A percentile compares a stretch with the other conserved stretches of the same genome.
Evolutionary conservation across 352 stramenopile genomes (phyloP).

Genomic region (Globisporangium cylindrosporum): DNA sequence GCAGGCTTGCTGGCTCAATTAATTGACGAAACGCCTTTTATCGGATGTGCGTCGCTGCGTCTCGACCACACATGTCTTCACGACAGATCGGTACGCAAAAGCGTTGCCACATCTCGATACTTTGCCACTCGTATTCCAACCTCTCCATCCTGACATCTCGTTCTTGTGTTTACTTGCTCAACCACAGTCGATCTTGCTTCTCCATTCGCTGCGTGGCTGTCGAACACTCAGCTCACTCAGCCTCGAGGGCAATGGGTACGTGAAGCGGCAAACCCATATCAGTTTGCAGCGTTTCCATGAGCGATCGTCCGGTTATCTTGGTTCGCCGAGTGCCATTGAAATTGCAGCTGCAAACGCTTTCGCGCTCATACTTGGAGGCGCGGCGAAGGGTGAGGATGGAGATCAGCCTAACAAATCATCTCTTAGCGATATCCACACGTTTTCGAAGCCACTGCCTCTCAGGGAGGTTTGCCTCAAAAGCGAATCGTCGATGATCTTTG

Average conservation of each 20-base stretch:
- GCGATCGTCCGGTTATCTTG: conserved; percentile 2
- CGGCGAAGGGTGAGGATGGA: not conserved
- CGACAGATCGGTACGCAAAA: conserved; percentile 49
- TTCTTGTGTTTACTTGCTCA: not conserved
- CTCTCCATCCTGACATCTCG: not conserved
- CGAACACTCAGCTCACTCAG: conserved; percentile 55
- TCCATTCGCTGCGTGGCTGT: conserved; percentile 56
- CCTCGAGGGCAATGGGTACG: conserved; percentile 67
- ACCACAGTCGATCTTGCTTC: conserved; percentile 46
- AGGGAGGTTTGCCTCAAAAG: conserved; percentile 62
- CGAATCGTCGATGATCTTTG: conserved; percentile 48
- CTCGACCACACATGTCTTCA: conserved; percentile 54
- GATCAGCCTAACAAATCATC: not conserved
- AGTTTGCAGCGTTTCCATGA: conserved; percentile 17
- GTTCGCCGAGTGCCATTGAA: conserved; percentile 29
- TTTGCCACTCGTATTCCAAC: not conserved
- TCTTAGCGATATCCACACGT: not conserved
- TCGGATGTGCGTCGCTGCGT: conserved; percentile 39
- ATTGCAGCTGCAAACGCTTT: conserved; percentile 40
- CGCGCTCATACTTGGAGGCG: conserved; percentile 35
- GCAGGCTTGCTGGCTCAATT: conserved; percentile 48
- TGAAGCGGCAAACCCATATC: conserved; percentile 28
- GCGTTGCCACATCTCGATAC: no score
- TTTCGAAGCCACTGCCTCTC: conserved; percentile 33
- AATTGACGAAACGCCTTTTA: conserved; percentile 39